Conservation (phyloP, 768 basidiomycete genomes). For the Leccinum disarticulatum region DNA sequence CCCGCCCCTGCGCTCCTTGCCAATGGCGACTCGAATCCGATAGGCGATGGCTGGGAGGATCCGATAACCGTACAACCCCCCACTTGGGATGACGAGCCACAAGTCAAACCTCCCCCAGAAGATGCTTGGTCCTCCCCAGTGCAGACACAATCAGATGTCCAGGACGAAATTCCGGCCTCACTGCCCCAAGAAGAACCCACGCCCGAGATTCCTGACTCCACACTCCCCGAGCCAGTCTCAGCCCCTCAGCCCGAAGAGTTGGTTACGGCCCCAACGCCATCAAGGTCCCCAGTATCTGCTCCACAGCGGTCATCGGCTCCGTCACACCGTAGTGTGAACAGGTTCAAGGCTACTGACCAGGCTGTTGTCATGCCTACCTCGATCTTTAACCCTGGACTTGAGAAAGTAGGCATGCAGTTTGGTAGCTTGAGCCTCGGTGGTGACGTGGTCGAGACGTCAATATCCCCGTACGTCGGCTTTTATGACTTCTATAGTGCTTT, state of each 20-base stretch:
- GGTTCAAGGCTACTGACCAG: slow-evolving; percentile 73
- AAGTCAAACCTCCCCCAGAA: slow-evolving; percentile 34
- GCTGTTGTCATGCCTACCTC: slow-evolving; percentile 77
- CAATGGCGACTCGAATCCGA: slow-evolving; percentile 36
- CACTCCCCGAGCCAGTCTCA: slow-evolving; percentile 18
- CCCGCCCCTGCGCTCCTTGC: slow-evolving; percentile 30
- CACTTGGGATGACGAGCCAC: slow-evolving; percentile 71
- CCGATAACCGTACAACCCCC: slow-evolving; percentile 68
- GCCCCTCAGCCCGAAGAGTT: slow-evolving; percentile 26
- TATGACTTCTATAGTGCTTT: not conserved
- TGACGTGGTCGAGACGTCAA: slow-evolving; percentile 54
- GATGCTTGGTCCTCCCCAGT: slow-evolving; percentile 36
- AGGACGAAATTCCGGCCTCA: slow-evolving; percentile 17
- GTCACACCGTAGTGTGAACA: slow-evolving; percentile 56
- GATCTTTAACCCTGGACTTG: slow-evolving; percentile 57
- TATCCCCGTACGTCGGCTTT: slow-evolving; percentile 43
- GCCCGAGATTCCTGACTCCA: slow-evolving; percentile 17
- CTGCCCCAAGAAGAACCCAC: slow-evolving; percentile 37
- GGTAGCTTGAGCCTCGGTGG: slow-evolving; percentile 79
- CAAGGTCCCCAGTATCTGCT: slow-evolving; percentile 45
- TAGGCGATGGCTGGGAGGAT: slow-evolving; percentile 61
- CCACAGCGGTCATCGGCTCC: slow-evolving; percentile 51
- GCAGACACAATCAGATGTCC: slow-evolving; percentile 24
- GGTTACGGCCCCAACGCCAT: slow-evolving; percentile 34
- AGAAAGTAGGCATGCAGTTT: slow-evolving; percentile 89